Base-by-base conservation (phyloP, 257 asterid genomes). In the Fraxinus quadrangulata region DNA sequence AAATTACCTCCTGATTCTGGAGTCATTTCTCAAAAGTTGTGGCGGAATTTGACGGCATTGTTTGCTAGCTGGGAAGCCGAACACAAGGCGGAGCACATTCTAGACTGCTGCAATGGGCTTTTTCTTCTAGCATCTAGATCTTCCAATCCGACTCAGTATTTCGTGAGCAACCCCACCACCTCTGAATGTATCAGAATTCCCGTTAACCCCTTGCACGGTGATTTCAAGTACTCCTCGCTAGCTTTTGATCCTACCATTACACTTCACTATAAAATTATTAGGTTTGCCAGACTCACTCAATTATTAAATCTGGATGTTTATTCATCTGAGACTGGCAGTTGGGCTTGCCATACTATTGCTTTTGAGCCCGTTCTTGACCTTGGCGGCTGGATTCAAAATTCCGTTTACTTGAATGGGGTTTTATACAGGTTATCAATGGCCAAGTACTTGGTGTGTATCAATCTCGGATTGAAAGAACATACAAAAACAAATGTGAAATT, bases 101-200 rank as follows among this genome's bases (percentile, higher is more conserved):
- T 12, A 67, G 73, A 69, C 23, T 69, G 73, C 6, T 69, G 73
- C 51, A 69, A 69, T 23, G 73, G 73, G 45, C 28, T 69, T 31
- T 69, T 69, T 13, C 73, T 69, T 16, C 49, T 69, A 3, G 49
- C n/a, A 45, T 12, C 54, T 45, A 45, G 19, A 45, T 45, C 54
- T 45, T 45, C 54, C 54, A 11, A 45, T 45, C 49, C 49, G 73
- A 19, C 30, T 69, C 42, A 69, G 73, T 69, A 69, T 34, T 70
- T n/a, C 56, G 40, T 72, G 14, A 24, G 13, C 66, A 72, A 72
- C 28, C 75, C 75, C 63, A 72, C 75, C 39, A 45, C 42, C 66
- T 72, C 31, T 23, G 26, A 72, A 59, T 72, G 65, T 65, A 26
- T 72, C 5, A 19, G 5, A 12, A 14, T 72, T 26, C 75, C 28